Evolutionary conservation across 495 filamentous ascomycete genomes (phyloP), one percentile per base, ranked within the genome.

Genomic region (Xylaria castorea): DNA sequence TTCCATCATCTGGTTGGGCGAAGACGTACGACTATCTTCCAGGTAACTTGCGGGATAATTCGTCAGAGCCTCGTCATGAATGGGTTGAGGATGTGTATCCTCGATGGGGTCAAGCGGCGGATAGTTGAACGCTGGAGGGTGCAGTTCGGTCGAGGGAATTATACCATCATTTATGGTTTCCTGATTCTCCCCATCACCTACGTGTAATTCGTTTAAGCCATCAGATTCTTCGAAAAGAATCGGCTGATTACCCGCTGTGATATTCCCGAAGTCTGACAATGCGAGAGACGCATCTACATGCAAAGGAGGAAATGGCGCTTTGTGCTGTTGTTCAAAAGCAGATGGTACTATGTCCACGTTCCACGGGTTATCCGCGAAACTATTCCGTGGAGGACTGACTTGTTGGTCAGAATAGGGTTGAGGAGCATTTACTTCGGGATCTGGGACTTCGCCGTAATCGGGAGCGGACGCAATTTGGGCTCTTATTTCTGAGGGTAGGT

Each of bases 21-120:
- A 44, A 36, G 51, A 61, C 36, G 20, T 38, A 61, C 11, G n/a
- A 22, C 25, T 16, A 34, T 46, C 65, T 20, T 68, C 71, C 32
- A 73, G 42, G 46, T 73, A 69, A 46, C 20, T 53, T 1, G 46
- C 2, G 18, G 71, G 71, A 46, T 73, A 73, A 51, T 72, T 61
- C 0, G 63, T 51, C 8, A 55, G n/a, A 5, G 64, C 64, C 16
- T 68, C 65, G 7, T 68, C 46, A 22, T 73, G 53, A 7, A 44
- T 2, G 4, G 27, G 42, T 30, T 64, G 38, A 32, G 64, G n/a
- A 18, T 30, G 36, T 11, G 18, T 20, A 62, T 69, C 44, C 22
- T 62, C 50, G 14, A 53, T n/a, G 8, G 58, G 4, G 5, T 61
- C 65, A 63, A 55, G 34, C 11, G 64, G 20, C 7, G 62, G 65